These are phyloP conservation scores for Pyrenopolyporus hunteri DNA, from an alignment of 495 filamentous ascomycete genomes.

Conservation along the genomic window DNA sequence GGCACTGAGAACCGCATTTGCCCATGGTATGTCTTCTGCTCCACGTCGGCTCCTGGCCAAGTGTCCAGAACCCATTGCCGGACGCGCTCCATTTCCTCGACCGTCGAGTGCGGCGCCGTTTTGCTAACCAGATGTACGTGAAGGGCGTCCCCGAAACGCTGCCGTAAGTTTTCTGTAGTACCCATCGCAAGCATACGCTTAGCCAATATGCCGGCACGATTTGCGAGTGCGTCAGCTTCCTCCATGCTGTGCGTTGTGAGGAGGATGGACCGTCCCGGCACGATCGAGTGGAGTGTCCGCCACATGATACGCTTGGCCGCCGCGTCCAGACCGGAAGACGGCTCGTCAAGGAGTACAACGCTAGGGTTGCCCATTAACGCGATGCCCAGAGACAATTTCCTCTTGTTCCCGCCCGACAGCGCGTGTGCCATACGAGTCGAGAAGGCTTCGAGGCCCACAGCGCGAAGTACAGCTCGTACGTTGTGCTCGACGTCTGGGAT, in stretches of 20 bases:
- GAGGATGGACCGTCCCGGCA: conserved; percentile 65
- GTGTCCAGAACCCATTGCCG: conserved; percentile 63
- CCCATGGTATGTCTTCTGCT: conserved; percentile 78
- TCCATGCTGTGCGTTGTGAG: conserved; percentile 84
- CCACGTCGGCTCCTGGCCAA: conserved; percentile 66
- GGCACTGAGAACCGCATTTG: conserved; percentile 81
- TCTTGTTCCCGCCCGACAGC: conserved; percentile 75
- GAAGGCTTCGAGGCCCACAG: conserved; percentile 66
- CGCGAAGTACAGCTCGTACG: conserved; percentile 62
- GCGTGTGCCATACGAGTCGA: conserved; percentile 65
- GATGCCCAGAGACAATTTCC: conserved; percentile 75
- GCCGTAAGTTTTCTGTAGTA: conserved; percentile 62
- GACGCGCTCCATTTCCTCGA: conserved; percentile 67
- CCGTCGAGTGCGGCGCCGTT: conserved; percentile 70
- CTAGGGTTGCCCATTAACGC: conserved; percentile 78
- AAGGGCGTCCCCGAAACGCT: conserved; percentile 64
- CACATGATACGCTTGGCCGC: conserved; percentile 79
- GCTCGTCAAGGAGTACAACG: conserved; percentile 75
- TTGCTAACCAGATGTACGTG: conserved; percentile 76
- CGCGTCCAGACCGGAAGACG: conserved; percentile 72
- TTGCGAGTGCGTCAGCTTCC: conserved; percentile 75
- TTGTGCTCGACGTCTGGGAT: conserved; percentile 68
- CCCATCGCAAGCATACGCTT: conserved; percentile 73
- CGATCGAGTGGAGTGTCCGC: conserved; percentile 66
- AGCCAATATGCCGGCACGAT: conserved; percentile 74